Base-by-base conservation (phyloP, 176 grass and related monocot genomes). In the Carex littledalei region DNA sequence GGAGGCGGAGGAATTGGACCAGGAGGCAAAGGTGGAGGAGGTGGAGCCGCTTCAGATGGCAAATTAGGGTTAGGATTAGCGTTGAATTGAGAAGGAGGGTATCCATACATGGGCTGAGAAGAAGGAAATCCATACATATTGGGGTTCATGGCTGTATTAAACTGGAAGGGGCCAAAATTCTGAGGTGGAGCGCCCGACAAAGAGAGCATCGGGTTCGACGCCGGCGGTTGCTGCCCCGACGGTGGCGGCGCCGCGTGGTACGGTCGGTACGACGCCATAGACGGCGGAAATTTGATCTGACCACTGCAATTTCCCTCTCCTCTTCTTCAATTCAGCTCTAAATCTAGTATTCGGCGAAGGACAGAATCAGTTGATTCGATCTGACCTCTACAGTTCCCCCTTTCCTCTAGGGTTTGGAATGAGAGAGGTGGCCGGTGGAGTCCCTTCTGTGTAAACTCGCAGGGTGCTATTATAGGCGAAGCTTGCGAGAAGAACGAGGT, bases 181-280 rank as follows among this genome's bases (percentile, higher is more conserved):
- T 89, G 91, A 5, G 87, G 89, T 1, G 86, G 78, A 0, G 90
- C 67, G 2, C 50, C 90, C 15, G 77, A 73, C 67, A 77, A 91
- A 18, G 87, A 35, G 70, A 87, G 61, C 11, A 80, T 63, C 31
- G 83, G 82, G 32, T 78, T 83, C 85, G 85, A 61, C 41, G 85
- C 83, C 52, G 92, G 87, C 74, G 84, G 90, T 31, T 67, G 81
- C 49, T 90, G 91, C n/a, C 69, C 74, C 80, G 80, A 76, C 16
- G 76, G 91, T 6, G 83, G 89, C 17, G 83, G 69, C 53, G 69
- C 86, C 47, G 50, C 84, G 64, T 82, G 66, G 81, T 90, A 97
- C 15, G 94, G 94, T 80, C 91, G 80, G 86, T 90, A 97, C 73
- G 92, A 91, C 45, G 94, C 91, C 94, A 97, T 97, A 32, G 63